Conservation (phyloP, 345 rosid genomes). For the Salix exigua region DNA sequence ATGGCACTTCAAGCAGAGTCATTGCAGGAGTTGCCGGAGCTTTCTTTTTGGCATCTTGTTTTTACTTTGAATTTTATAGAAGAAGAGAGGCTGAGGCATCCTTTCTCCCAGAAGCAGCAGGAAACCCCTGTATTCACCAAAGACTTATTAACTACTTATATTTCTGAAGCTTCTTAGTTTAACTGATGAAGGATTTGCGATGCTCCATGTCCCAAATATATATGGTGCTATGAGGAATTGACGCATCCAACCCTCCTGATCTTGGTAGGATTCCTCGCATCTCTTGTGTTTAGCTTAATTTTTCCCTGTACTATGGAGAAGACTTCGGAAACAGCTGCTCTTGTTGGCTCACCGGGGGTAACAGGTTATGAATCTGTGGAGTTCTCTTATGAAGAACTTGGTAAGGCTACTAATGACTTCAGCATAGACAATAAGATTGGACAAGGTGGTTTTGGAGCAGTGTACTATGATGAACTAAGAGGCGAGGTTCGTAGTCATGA, state of each 20-base stretch:
- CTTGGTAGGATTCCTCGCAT: too few species aligned
- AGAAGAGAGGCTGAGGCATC: constrained; percentile 25
- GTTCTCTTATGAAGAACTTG: constrained; percentile 84
- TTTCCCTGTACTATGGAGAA: constrained; percentile 1
- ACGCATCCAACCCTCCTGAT: too few species aligned
- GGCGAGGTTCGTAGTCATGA: constrained; percentile 64
- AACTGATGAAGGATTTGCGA: too few species aligned
- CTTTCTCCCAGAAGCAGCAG: constrained; percentile 20
- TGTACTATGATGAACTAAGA: constrained; percentile 81
- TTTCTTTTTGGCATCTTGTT: too few species aligned
- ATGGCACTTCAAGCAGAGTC: too few species aligned
- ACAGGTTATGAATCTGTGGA: constrained; percentile 75
- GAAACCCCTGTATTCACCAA: constrained; percentile 14
- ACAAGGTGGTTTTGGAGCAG: constrained; percentile 86
- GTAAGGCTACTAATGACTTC: constrained; percentile 80
- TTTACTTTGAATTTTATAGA: too few species aligned
- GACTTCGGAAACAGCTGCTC: constrained; percentile 22
- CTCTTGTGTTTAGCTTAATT: background rate
- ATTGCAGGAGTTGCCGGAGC: too few species aligned
- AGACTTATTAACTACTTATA: constrained; percentile 15
- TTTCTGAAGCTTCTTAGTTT: too few species aligned
- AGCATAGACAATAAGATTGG: constrained; percentile 84
- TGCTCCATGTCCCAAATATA: too few species aligned
- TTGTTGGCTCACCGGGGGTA: constrained; percentile 35
- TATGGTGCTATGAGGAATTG: too few species aligned